Base-by-base conservation (phyloP, 1,284 basidiomycete genomes). In the Afroboletus lepidellus region DNA sequence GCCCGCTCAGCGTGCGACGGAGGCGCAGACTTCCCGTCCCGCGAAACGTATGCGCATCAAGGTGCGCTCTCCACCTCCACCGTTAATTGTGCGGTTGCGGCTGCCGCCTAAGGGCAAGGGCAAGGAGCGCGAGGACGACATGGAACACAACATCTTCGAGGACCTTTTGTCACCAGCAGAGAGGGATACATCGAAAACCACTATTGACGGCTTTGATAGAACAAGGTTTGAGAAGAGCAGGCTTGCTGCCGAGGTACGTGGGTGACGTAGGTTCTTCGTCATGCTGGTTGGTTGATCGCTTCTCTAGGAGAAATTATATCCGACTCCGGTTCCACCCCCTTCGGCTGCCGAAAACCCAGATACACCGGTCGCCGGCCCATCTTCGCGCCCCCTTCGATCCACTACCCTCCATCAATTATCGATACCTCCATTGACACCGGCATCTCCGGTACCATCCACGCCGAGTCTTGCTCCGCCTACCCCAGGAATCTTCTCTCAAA, bases 141-240 rank as follows among this genome's bases (percentile, higher is more conserved):
- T 60, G n/a, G 72, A 74, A 37, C 61, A 64, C 33, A 83, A 84
- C n/a, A 76, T 94, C 52, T 92, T 96, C 70, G 89, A 95, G 51
- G 90, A 94, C 36, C 75, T 95, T 50, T 75, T 98, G 47, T 72
- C 70, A 16, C 74, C 78, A 0, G 74, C 78, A 15, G 90, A 98
- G 48, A 84, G 93, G 25, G 90, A 94, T 66, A 89, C 80, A 25
- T 73, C 77, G 18, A 85, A 83, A 58, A 94, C 94, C n/a, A 68
- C 72, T 6, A 83, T 94, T 34, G 68, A 71, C 2, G 70, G 72
- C n/a, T 64, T 67, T 9, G 96, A 99, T 69, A 88, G 90, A 63
- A 70, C 79, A 46, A 77, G 81, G 38, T 98, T 92, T 66, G 89
- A 95, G 57, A 77, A 76, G 56, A 90, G 87, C 62, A 79, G 87